Base-by-base conservation (phyloP, 73 alveolate genomes). In the Paramecium sexaurelia region DNA sequence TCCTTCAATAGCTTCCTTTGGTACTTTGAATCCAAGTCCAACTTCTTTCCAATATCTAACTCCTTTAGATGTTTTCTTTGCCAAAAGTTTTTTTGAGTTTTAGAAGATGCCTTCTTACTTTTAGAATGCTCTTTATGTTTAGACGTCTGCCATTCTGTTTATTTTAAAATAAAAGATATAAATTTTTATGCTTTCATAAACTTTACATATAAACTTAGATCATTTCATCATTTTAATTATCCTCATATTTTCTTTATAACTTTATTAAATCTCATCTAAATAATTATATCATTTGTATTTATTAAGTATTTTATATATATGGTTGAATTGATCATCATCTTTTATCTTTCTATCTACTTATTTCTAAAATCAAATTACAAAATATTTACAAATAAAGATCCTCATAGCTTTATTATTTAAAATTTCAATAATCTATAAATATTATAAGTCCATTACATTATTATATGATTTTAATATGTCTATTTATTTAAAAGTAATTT, bases 11-110 rank as follows among this genome's bases (percentile, higher is more conserved):
- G 99, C 99, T 40, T 97, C 99, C 75, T 95, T 92, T 41, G 99
- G 99, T 27, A 98, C 94, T 87, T 95, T 93, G 97, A 95, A 97
- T 39, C 99, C 99, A 68, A 98, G 96, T 43, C 99, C 99, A 68
- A 98, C 95, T 94, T 94, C 97, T 95, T 98, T 98, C 97, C 92
- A 98, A 96, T 95, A 98, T 92, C 99, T 96, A 32, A 96, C 98
- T 35, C 98, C 99, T 92, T 94, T 75, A 15, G 96, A 36, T 20
- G 97, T 96, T 96, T 95, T 94, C 97, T 97, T 97, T 3, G 96
- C 96, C 55, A 92, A 73, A 93, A 92, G 94, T 87, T 91, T 96
- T 91, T 95, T 97, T 88, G 94, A 85, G 93, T 97, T 96, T 56
- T 92, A 95, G 95, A 93, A 94, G 75, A 97, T 95, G 55, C 95